phyloP scores from a whole-genome alignment of 176 grass and related monocot species.

The Neostapfia colusana region DNA sequence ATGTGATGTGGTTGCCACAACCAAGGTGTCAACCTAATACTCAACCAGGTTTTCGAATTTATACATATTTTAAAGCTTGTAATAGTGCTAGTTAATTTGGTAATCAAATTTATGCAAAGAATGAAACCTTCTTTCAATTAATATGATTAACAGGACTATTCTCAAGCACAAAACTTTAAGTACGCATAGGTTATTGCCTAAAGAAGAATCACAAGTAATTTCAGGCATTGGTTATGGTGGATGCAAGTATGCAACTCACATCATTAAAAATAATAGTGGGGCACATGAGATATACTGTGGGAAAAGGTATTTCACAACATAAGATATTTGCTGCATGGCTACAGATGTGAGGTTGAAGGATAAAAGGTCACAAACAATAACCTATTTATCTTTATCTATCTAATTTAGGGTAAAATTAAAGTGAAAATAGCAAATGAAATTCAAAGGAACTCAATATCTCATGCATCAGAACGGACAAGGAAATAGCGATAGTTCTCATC shows the following conservation, averaged over 20 bases:
- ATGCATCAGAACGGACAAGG: neutral
- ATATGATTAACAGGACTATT: conserved; percentile 8
- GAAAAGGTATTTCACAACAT: conserved; percentile 17
- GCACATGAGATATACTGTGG: neutral
- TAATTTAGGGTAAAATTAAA: conserved; percentile 8
- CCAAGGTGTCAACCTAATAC: neutral
- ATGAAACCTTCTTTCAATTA: neutral
- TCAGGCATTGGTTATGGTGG: neutral
- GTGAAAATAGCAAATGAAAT: neutral
- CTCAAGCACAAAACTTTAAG: neutral
- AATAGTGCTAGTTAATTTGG: conserved; percentile 19
- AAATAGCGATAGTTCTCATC: neutral
- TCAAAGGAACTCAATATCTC: neutral
- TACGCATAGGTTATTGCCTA: conserved; percentile 3
- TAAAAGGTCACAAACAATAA: neutral
- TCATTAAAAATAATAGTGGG: conserved; percentile 20
- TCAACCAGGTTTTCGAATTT: neutral
- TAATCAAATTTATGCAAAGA: conserved; percentile 13
- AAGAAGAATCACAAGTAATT: neutral
- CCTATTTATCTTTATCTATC: conserved; percentile 16
- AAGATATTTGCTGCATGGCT: conserved; percentile 2
- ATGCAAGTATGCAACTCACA: neutral
- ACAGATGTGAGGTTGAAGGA: neutral
- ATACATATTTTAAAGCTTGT: neutral
- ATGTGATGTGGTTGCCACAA: neutral